Evolutionary conservation across 768 basidiomycete species (phyloP).

Genomic region (Gymnopilus dilepis): DNA sequence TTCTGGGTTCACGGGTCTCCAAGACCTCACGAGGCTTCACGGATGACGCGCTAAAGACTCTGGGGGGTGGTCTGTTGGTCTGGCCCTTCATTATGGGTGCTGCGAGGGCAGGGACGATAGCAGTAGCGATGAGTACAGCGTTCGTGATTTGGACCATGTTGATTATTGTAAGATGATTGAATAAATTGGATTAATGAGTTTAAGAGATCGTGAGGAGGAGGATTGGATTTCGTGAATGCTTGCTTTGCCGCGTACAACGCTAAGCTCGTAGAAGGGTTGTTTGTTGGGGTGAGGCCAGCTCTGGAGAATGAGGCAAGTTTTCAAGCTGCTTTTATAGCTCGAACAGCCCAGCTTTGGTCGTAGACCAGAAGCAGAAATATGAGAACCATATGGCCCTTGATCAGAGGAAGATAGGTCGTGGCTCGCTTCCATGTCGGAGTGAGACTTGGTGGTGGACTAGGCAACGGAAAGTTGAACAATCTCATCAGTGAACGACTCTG

Average conservation of each 20-base stretch:
- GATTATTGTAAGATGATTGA: neutral
- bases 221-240: constrained; percentile 4
- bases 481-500: neutral
- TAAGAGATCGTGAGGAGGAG: neutral
- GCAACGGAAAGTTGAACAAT: neutral
- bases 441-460: neutral
- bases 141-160: constrained; percentile 19
- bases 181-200: neutral
- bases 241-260: constrained; percentile 17
- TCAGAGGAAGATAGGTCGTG: neutral
- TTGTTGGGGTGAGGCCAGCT: constrained; percentile 17
- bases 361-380: neutral
- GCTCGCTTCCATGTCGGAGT: neutral
- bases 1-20: constrained; percentile 6
- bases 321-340: neutral
- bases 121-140: constrained; percentile 12
- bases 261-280: constrained; percentile 11
- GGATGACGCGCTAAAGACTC: neutral
- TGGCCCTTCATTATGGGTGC: constrained; percentile 7
- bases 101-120: constrained; percentile 5
- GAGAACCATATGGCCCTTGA: neutral
- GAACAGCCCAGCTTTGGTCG: neutral
- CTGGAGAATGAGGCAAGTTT: constrained; percentile 1
- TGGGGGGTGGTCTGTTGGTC: neutral
- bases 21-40: neutral